Evolutionary conservation across 805 yeast species (phyloP).

Genomic region (Blastobotrys muscicola): DNA sequence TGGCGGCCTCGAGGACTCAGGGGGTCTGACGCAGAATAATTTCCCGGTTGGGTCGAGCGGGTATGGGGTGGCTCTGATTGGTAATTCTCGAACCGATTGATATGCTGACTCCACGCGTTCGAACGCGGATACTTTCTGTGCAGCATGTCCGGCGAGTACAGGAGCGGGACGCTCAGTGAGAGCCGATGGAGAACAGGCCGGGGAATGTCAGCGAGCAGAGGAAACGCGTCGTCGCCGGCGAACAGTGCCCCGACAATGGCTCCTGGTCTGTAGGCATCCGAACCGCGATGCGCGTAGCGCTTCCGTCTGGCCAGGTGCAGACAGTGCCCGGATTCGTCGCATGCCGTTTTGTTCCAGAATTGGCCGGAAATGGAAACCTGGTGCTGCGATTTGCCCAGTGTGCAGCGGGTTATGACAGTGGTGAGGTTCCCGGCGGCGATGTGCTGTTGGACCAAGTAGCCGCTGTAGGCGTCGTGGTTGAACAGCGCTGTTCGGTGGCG

Average conservation of each 20-base stretch:
- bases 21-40: neutral
- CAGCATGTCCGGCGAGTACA: conserved; percentile 12
- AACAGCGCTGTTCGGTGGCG: too few relatives aligned
- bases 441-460: conserved; percentile 4
- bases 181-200: conserved; percentile 2
- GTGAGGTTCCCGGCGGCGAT: neutral
- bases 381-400: conserved; percentile 1
- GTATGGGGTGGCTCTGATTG: neutral
- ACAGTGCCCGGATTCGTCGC: conserved; percentile 5
- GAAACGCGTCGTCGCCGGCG: conserved; percentile 3
- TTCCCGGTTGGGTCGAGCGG: neutral
- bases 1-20: neutral
- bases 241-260: conserved; percentile 11
- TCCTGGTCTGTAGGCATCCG: conserved; percentile 6
- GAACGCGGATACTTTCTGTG: conserved; percentile 8
- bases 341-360: conserved; percentile 7
- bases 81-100: conserved; percentile 1
- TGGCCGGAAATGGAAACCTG: neutral
- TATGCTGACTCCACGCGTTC: conserved; percentile 4
- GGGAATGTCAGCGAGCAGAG: conserved; percentile 7
- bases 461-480: too few relatives aligned
- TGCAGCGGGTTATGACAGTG: conserved; percentile 7
- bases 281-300: neutral
- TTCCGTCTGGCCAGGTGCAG: conserved; percentile 9
- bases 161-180: conserved; percentile 3